A percentile compares a stretch with the other conserved stretches of the same genome.
Evolutionary conservation across 768 basidiomycete genomes (phyloP).

Genomic region (Dioszegia aurantiaca): DNA sequence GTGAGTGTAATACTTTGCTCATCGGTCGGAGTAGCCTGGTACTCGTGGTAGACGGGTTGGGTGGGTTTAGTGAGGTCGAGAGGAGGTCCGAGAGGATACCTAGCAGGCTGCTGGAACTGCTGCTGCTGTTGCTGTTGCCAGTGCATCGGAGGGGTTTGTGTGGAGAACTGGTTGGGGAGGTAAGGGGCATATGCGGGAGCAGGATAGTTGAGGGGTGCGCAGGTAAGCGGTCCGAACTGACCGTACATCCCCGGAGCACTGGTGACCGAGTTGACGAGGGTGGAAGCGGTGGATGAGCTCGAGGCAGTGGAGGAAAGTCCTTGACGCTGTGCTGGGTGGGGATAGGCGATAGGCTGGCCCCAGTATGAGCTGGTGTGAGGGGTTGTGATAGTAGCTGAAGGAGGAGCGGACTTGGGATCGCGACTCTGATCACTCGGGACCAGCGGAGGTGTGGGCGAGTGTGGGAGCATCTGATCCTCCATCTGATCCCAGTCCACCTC

Average conservation of each 20-base stretch:
- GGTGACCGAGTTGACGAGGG: slow-evolving; percentile 10
- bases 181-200: not conserved
- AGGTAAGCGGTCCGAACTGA: slow-evolving; percentile 6
- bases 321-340: not conserved
- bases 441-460: not conserved
- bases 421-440: not conserved
- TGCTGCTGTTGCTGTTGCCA: not conserved
- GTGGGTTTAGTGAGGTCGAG: slow-evolving; percentile 1
- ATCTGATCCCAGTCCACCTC: slow-evolving; percentile 6
- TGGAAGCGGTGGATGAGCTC: slow-evolving; percentile 10
- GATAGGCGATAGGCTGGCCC: slow-evolving; percentile 16
- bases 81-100: not conserved
- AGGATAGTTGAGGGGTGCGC: slow-evolving; percentile 2
- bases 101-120: not conserved
- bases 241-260: slow-evolving; percentile 10
- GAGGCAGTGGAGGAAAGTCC: slow-evolving; percentile 5
- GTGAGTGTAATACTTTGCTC: slow-evolving; percentile 37
- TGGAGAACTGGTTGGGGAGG: not conserved
- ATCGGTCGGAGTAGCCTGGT: slow-evolving; percentile 1
- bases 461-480: not conserved
- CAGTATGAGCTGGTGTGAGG: slow-evolving; percentile 4
- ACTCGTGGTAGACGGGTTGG: not conserved
- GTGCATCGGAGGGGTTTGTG: not conserved
- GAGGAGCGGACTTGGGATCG: not conserved
- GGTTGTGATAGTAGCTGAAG: not conserved